phyloP scores from a whole-genome alignment of 306 rosid species.

The Cucumis cinereus region DNA sequence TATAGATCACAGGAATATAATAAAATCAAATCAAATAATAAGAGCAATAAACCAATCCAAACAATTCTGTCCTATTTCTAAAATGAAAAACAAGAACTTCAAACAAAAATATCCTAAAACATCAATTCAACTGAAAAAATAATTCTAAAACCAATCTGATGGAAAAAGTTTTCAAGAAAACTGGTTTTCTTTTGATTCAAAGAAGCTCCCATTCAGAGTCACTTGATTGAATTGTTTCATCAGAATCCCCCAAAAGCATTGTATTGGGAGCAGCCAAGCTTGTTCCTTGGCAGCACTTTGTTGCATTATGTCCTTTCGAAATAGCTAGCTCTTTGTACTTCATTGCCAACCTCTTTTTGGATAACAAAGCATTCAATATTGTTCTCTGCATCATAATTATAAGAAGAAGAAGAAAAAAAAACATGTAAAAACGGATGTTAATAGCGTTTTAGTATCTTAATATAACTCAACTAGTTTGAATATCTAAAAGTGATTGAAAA shows the following conservation, averaged over 20 bases:
- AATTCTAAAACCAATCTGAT: slow-evolving; percentile 3
- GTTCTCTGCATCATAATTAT: slow-evolving; percentile 25
- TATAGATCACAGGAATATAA: too few species aligned
- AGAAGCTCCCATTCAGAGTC: slow-evolving; percentile 82
- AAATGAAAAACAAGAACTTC: background rate
- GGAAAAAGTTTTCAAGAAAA: slow-evolving; percentile 15
- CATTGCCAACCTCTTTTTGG: slow-evolving; percentile 49
- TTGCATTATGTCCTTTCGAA: slow-evolving; percentile 47
- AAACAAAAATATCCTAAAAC: background rate
- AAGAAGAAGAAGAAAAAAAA: background rate
- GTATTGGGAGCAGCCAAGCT: background rate
- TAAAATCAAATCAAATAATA: too few species aligned
- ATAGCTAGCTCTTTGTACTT: slow-evolving; percentile 69
- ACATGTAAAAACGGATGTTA: background rate
- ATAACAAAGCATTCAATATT: slow-evolving; percentile 46
- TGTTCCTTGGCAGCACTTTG: slow-evolving; percentile 21
- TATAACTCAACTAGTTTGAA: background rate
- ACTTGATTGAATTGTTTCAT: slow-evolving; percentile 21
- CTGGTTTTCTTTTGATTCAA: slow-evolving; percentile 15
- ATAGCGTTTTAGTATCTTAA: background rate
- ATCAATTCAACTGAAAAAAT: background rate
- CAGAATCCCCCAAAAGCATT: slow-evolving; percentile 8
- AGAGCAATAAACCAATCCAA: background rate
- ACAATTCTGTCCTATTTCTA: background rate
- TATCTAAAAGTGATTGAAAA: too few species aligned